phyloP scores from a whole-genome alignment of 768 basidiomycete species.

The Floccularia luteovirens region DNA sequence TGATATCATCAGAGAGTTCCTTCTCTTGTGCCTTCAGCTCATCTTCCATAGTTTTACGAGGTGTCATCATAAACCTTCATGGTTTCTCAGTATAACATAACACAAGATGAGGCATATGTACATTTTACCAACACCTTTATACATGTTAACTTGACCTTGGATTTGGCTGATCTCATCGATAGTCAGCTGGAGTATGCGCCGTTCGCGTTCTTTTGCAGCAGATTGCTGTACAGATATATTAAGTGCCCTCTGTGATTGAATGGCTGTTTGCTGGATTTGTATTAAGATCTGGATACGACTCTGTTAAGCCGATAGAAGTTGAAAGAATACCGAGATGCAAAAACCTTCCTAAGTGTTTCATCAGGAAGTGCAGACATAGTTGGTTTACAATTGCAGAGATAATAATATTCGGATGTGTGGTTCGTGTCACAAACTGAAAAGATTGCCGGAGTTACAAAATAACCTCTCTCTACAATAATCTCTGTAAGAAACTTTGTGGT shows the following conservation, averaged over 20 bases:
- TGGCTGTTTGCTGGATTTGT: slow-evolving; percentile 88
- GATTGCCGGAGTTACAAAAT: slow-evolving; percentile 5
- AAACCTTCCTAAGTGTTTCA: slow-evolving; percentile 52
- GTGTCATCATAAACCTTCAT: slow-evolving; percentile 84
- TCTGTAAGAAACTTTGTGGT: too few relatives aligned
- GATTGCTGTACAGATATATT: slow-evolving; percentile 70
- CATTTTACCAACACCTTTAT: slow-evolving; percentile 97
- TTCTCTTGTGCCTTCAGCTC: slow-evolving; percentile 75
- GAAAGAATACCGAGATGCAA: slow-evolving; percentile 7
- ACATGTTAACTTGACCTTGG: slow-evolving; percentile 70
- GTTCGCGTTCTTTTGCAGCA: slow-evolving; percentile 78
- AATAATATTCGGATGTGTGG: background rate
- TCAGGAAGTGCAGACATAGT: slow-evolving; percentile 17
- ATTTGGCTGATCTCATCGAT: slow-evolving; percentile 74
- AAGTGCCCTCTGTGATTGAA: slow-evolving; percentile 78
- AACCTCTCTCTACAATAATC: too few relatives aligned
- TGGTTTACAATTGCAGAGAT: background rate
- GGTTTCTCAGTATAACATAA: background rate
- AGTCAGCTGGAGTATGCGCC: slow-evolving; percentile 84
- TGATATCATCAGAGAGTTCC: slow-evolving; percentile 77
- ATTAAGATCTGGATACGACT: slow-evolving; percentile 61
- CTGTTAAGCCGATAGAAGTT: slow-evolving; percentile 1
- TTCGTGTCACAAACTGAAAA: background rate
- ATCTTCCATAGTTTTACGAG: slow-evolving; percentile 70
- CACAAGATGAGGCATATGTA: slow-evolving; percentile 22